Evolutionary conservation across 768 basidiomycete species (phyloP), one percentile per base, ranked within the genome.

Genomic region (Naganishia kalamii): DNA sequence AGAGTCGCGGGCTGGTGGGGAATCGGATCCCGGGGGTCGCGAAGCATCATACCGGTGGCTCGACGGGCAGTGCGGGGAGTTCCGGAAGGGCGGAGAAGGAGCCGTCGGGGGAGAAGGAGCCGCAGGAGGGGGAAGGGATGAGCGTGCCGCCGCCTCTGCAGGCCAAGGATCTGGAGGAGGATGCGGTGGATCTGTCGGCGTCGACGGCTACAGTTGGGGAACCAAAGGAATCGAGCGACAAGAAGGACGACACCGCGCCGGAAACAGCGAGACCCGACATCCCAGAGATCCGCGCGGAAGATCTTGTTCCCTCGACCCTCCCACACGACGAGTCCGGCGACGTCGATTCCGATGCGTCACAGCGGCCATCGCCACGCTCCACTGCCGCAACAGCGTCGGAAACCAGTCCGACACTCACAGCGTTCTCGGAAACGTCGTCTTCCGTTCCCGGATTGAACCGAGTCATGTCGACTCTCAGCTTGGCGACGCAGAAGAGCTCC

Each of bases 1-100:
- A 52, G 27, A 54, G 44, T 35, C 33, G 51, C 15, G 63, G 63
- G 33, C 44, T 64, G 63, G 17, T 27, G 40, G 63, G 63, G 25
- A 64, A 43, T 30, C 33, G 63, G 27, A 64, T 64, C 43, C 50
- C 63, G 37, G 40, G 37, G 23, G 21, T 57, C 4, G 17, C 37
- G 11, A 57, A 40, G 37, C 54, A 57, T 33, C 54, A 57, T 41
- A 57, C 54, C 21, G 54, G 54, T 15, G 54, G 54, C 10, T 57
- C 54, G 13, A 25, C 35, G 54, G 37, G 33, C 11, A 57, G 54
- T 27, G 54, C 25, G 2, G 54, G 32, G 37, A 57, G 54, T 57
- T 23, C 5, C 7, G 25, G 54, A 23, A 35, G 27, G 11, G 54
- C 37, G 13, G 15, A 10, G 6, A 19, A 19, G 7, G 4, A n/a